Base-by-base conservation (phyloP, 306 rosid species). In the Prunus davidiana region DNA sequence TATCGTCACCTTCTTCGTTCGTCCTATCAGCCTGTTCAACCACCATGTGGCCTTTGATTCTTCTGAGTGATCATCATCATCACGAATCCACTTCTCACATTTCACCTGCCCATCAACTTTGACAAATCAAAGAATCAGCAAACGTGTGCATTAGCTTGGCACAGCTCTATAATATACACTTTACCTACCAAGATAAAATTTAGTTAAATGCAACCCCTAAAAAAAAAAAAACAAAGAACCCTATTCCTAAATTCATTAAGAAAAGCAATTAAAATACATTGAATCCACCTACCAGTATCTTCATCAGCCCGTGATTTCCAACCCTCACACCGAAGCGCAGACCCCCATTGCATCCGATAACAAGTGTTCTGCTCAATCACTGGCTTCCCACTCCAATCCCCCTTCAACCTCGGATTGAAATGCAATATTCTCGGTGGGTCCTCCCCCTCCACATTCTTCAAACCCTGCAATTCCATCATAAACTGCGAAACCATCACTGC, bases 51-150 rank as follows among this genome's bases (percentile, higher is more conserved):
- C 90, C 84, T 89, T 95, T 8, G 89, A 92, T 80, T 95, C 99
- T 86, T 90, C 99, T 0, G 91, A 87, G 75, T 5, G 89, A 77
- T 81, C 73, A 25, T 92, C 87, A 18, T 95, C 93, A 54, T 89
- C 96, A 3, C 92, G 97, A 73, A 90, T 92, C 99, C 99, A 95
- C 84, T 95, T 95, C 80, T 95, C 97, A 74, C 97, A 95, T 86
- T 95, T 92, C 74, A 87, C 90, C 70, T 87, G 99, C 64, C 96
- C 97, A 84, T 95, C 99, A 82, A 92, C 99, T 92, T 82, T 88
- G 77, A 15, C 67, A 74, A 71, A 79, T 32, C 46, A 72, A 84
- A 64, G 14, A 74, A 79, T 85, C 82, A 86, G 93, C 71, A 60
- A 27, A 25, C 34, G 9, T 38, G 43, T 38, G 43, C 43, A 7